phyloP scores from a whole-genome alignment of 2,329 filamentous ascomycete genomes.

The Sclerotinia glacialis region DNA sequence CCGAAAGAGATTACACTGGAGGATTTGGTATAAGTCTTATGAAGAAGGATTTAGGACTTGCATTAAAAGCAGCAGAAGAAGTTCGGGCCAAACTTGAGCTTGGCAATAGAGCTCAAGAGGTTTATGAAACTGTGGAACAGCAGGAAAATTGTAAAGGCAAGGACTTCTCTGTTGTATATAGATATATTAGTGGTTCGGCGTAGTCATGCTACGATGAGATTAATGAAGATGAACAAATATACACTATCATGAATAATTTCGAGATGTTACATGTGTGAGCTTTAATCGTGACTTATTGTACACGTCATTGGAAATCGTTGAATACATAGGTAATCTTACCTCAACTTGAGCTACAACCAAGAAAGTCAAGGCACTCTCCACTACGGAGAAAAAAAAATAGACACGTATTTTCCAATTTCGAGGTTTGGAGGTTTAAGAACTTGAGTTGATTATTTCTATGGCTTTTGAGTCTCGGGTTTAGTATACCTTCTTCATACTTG shows the following conservation, averaged over 20 bases:
- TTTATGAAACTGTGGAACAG: constrained; percentile 66
- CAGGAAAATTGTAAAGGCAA: constrained; percentile 62
- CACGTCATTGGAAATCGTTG: not conserved
- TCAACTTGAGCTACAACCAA: not conserved
- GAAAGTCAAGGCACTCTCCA: too few relatives aligned
- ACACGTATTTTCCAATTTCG: too few relatives aligned
- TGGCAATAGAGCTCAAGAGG: constrained; percentile 57
- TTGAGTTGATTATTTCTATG: too few relatives aligned
- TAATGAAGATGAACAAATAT: not conserved
- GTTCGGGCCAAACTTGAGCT: constrained; percentile 64
- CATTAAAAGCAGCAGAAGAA: constrained; percentile 68
- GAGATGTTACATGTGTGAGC: not conserved
- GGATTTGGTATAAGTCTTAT: constrained; percentile 77
- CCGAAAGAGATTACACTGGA: constrained; percentile 70
- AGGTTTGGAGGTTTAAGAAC: too few relatives aligned
- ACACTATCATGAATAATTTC: not conserved
- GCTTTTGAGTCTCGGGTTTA: too few relatives aligned
- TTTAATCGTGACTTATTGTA: not conserved
- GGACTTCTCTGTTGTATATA: constrained; percentile 81
- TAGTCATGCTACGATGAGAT: not conserved
- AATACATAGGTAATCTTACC: too few relatives aligned
- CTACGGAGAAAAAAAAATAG: too few relatives aligned
- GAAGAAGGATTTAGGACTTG: constrained; percentile 75
- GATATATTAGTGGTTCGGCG: constrained; percentile 54
- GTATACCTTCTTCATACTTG: too few relatives aligned